Percentiles rank a stretch among this genome's conserved stretches.
Evolutionary conservation across 768 basidiomycete genomes (phyloP).

Genomic region (Ramaria rubella): DNA sequence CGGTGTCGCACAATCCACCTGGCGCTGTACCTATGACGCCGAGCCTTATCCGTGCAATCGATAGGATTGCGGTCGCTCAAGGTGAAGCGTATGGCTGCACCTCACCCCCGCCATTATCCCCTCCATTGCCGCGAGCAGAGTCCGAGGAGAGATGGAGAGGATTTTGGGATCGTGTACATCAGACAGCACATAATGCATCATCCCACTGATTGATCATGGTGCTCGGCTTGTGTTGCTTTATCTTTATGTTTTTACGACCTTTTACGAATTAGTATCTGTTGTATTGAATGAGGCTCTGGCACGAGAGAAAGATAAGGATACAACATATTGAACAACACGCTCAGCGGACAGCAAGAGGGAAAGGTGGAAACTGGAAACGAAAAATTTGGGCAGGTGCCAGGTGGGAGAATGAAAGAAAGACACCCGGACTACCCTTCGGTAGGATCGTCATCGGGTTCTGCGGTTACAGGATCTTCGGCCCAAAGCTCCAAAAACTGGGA

Average conservation of each 20-base stretch:
- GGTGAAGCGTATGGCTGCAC: conserved; percentile 35
- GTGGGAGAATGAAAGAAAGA: not conserved
- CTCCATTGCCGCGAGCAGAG: not conserved
- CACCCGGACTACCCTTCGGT: not conserved
- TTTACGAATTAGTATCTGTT: conserved; percentile 1
- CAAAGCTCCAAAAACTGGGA: conserved; percentile 68
- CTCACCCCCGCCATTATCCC: not conserved
- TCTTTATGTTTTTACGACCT: conserved; percentile 6
- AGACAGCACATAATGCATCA: not conserved
- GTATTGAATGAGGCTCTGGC: not conserved
- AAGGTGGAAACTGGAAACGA: not conserved
- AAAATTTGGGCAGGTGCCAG: too few relatives aligned
- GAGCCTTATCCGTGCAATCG: conserved; percentile 56
- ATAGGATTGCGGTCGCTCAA: conserved; percentile 52
- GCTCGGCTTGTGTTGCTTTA: not conserved
- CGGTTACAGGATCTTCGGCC: conserved; percentile 72
- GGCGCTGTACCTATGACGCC: conserved; percentile 55
- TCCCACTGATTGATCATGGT: not conserved
- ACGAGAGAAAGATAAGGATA: not conserved
- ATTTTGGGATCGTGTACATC: conserved; percentile 7
- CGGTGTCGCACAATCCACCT: conserved; percentile 14
- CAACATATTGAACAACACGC: not conserved
- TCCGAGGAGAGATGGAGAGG: conserved; percentile 1
- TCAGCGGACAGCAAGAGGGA: not conserved
- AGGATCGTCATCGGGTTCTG: conserved; percentile 37